These are phyloP conservation scores for Phaeosphaeriaceae sp. DNA, from an alignment of 2,329 filamentous ascomycete species.

Conservation along the genomic window DNA sequence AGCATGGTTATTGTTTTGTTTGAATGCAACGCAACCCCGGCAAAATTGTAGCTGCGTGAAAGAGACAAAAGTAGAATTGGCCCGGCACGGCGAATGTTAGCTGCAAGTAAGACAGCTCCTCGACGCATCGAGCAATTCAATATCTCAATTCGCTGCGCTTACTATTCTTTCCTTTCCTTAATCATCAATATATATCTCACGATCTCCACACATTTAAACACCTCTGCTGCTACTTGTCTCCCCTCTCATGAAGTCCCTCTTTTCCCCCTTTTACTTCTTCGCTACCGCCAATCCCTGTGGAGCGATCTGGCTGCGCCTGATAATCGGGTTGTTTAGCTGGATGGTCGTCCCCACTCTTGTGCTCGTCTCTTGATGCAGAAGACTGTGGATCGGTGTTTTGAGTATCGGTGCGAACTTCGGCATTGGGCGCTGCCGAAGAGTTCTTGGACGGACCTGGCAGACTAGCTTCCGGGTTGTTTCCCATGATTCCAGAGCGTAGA, in stretches of 20 bases:
- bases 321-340: conserved; percentile 48
- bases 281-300: conserved; percentile 42
- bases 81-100: no score
- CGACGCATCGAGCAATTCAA: no score
- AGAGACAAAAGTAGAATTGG: no score
- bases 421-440: conserved; percentile 29
- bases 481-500: conserved; percentile 20
- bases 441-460: conserved; percentile 24
- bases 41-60: not conserved
- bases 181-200: no score
- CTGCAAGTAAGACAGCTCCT: no score
- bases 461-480: conserved; percentile 25
- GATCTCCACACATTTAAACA: not conserved
- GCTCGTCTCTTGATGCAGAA: conserved; percentile 35
- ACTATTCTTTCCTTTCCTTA: no score
- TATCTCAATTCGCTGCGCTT: no score
- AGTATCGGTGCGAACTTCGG: conserved; percentile 28
- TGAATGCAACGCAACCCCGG: not conserved
- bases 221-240: conserved; percentile 16
- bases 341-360: conserved; percentile 41
- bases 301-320: conserved; percentile 38
- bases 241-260: conserved; percentile 31
- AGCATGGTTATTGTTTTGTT: not conserved
- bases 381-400: conserved; percentile 41
- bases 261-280: conserved; percentile 43